Conservation (phyloP, 106 monocot species). For the Dioscorea alata region DNA sequence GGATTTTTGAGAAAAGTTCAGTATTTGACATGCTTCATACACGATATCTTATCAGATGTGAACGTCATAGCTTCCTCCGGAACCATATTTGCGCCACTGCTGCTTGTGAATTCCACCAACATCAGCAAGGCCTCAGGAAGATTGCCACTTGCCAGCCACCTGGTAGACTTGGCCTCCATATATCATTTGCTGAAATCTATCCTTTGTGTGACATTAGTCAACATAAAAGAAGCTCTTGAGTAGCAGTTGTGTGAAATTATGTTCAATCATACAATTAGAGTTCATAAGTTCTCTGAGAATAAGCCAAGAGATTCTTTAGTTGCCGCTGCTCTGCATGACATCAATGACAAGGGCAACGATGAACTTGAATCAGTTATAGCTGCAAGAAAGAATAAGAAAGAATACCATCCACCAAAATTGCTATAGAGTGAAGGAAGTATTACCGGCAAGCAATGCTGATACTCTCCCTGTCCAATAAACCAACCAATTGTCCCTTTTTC, state of each 20-base stretch:
- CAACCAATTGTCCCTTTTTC: conserved; percentile 24
- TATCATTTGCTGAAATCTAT: too few relatives aligned
- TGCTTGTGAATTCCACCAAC: too few relatives aligned
- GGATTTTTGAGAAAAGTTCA: too few relatives aligned
- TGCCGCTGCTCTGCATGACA: conserved; percentile 5
- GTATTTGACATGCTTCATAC: too few relatives aligned
- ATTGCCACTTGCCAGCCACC: too few relatives aligned
- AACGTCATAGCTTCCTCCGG: too few relatives aligned
- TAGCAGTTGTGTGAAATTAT: neutral
- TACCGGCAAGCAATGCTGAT: conserved; percentile 54
- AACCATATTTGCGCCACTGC: too few relatives aligned
- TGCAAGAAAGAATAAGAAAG: neutral
- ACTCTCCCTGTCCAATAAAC: conserved; percentile 48
- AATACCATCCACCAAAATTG: neutral
- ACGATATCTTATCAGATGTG: too few relatives aligned
- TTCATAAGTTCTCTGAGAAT: neutral
- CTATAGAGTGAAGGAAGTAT: neutral
- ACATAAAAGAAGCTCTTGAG: neutral
- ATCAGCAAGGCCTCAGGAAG: too few relatives aligned
- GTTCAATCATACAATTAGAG: neutral
- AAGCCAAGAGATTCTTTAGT: conserved; percentile 1
- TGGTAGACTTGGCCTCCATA: too few relatives aligned
- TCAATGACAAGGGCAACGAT: neutral
- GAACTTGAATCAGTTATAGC: neutral
- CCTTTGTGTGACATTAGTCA: neutral